A percentile compares a stretch with the other conserved stretches of the same genome.
Evolutionary conservation across 495 filamentous ascomycete species (phyloP).

Genomic region (Hypoxylon trugodes): DNA sequence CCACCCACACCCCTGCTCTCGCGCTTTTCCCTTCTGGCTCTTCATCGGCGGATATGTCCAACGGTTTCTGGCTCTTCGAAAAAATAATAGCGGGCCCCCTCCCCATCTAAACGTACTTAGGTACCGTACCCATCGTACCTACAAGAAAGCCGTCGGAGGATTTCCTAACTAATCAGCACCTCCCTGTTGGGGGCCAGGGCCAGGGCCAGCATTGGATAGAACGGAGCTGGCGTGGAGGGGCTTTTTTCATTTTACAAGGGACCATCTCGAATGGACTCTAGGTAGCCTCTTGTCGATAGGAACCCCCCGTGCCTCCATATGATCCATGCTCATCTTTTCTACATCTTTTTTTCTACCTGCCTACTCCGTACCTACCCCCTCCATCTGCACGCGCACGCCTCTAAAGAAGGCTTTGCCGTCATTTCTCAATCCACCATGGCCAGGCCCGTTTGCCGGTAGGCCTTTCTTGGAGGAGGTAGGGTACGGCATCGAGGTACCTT

Average conservation of each 20-base stretch:
- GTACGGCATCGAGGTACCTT: conserved; percentile 22
- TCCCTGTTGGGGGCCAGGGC: conserved; percentile 48
- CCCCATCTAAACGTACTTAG: too few relatives aligned
- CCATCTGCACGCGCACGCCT: conserved; percentile 35
- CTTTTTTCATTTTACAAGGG: conserved; percentile 40
- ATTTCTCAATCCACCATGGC: conserved; percentile 43
- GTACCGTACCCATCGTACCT: conserved; percentile 42
- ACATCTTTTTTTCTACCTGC: conserved; percentile 47
- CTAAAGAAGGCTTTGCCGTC: conserved; percentile 42
- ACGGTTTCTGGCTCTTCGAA: conserved; percentile 59
- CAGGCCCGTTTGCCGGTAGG: conserved; percentile 39
- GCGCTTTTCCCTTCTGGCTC: conserved; percentile 51
- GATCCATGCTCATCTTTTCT: conserved; percentile 47
- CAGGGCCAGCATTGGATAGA: conserved; percentile 41
- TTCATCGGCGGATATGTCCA: conserved; percentile 55
- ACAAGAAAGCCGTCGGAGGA: conserved; percentile 52
- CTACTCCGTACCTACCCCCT: conserved; percentile 45
- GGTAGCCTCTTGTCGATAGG: conserved; percentile 43
- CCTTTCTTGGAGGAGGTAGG: conserved; percentile 36
- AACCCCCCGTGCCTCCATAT: conserved; percentile 46
- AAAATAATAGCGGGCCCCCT: conserved; percentile 54
- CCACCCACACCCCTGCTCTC: conserved; percentile 29
- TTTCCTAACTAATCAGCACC: conserved; percentile 57
- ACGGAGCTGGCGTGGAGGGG: conserved; percentile 43
- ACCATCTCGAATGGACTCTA: conserved; percentile 34